These are phyloP conservation scores for Colletotrichum sp. DNA, from an alignment of 2,329 filamentous ascomycete species.

Conservation along the genomic window DNA sequence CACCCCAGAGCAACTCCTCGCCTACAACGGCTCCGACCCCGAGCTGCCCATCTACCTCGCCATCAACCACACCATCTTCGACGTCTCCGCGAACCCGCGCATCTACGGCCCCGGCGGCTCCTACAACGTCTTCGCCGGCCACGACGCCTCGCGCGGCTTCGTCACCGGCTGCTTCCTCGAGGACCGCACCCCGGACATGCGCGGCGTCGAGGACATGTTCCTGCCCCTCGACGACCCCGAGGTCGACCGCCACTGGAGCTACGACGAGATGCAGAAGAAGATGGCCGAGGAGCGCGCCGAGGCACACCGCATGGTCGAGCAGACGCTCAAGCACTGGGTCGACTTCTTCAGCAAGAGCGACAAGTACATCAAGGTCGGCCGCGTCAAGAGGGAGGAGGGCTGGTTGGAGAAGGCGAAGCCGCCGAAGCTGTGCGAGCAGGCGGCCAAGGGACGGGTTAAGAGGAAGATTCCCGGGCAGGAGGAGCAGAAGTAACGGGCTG, in stretches of 20 bases:
- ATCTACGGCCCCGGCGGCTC: slow-evolving; percentile 85
- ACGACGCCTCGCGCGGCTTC: slow-evolving; percentile 86
- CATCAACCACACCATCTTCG: slow-evolving; percentile 86
- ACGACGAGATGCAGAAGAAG: slow-evolving; percentile 56
- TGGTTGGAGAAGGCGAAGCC: slow-evolving; percentile 68
- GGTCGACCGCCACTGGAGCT: slow-evolving; percentile 64
- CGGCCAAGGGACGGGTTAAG: slow-evolving; percentile 61
- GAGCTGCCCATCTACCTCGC: slow-evolving; percentile 85
- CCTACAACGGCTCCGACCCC: slow-evolving; percentile 80
- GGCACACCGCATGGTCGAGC: slow-evolving; percentile 69
- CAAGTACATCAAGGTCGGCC: slow-evolving; percentile 83
- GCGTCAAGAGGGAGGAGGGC: slow-evolving; percentile 65
- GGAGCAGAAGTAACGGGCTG: slow-evolving; percentile 31
- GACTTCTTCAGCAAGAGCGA: slow-evolving; percentile 80
- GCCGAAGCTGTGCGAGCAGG: slow-evolving; percentile 73
- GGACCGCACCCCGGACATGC: slow-evolving; percentile 83
- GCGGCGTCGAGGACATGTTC: slow-evolving; percentile 88
- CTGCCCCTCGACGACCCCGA: slow-evolving; percentile 67
- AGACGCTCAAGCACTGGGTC: slow-evolving; percentile 80
- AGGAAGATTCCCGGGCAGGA: slow-evolving; percentile 62
- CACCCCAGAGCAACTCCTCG: slow-evolving; percentile 74
- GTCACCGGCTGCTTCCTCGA: slow-evolving; percentile 92
- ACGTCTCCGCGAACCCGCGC: slow-evolving; percentile 72
- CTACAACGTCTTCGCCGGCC: slow-evolving; percentile 87
- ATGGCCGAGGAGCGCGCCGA: slow-evolving; percentile 67